Conservation (phyloP, 208 protist genomes). For the Crithidia acanthocephali region DNA sequence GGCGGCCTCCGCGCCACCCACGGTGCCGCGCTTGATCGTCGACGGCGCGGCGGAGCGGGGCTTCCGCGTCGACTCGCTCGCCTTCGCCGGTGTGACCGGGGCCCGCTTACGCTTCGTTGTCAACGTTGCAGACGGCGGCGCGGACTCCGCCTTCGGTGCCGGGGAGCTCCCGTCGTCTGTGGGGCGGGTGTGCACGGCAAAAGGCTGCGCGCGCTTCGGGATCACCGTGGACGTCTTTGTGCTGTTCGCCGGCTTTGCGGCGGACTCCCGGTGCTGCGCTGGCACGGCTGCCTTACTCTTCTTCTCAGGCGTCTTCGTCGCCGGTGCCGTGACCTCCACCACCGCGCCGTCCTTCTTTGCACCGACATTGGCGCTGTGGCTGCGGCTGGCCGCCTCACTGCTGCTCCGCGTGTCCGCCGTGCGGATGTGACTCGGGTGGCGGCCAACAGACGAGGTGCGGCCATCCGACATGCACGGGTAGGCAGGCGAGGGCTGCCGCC, state of each 20-base stretch:
- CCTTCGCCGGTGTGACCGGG: not conserved
- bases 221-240: not conserved
- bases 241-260: not conserved
- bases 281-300: not conserved
- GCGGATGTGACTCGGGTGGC: conserved; percentile 15
- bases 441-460: conserved; percentile 15
- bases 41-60: not conserved
- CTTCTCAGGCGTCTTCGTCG: not conserved
- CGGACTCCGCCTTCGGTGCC: not conserved
- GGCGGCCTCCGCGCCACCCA: not conserved
- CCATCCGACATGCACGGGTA: conserved; percentile 17
- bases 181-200: not conserved
- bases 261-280: not conserved
- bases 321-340: not conserved
- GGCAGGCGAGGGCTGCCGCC: conserved; percentile 11
- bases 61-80: conserved; percentile 3
- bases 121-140: not conserved
- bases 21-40: not conserved
- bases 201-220: not conserved
- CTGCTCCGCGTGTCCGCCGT: conserved; percentile 10
- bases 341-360: not conserved
- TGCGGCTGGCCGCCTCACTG: conserved; percentile 11
- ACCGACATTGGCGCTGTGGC: not conserved
- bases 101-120: not conserved
- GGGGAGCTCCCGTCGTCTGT: not conserved